Conservation (phyloP, 306 rosid species). For the Luffa acutangula region DNA sequence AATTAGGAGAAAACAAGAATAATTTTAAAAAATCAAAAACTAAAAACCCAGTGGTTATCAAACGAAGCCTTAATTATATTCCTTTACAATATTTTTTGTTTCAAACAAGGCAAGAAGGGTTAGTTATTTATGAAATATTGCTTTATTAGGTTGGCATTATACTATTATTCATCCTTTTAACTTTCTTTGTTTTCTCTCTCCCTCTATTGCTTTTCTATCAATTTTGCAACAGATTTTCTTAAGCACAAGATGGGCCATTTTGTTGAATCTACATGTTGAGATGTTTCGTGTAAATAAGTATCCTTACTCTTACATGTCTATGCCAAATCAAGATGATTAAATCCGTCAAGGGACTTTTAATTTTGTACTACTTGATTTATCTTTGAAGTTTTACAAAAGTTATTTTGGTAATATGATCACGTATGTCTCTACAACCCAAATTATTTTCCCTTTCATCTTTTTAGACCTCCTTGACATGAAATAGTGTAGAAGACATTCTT, state of each 20-base stretch:
- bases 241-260: conserved; percentile 97
- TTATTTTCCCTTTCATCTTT: conserved; percentile 4
- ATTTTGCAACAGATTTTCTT: conserved; percentile 64
- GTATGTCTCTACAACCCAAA: not conserved
- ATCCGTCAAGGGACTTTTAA: not conserved
- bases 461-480: conserved; percentile 58
- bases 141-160: not conserved
- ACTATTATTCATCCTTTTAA: not conserved
- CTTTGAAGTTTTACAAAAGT: not conserved
- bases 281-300: conserved; percentile 99
- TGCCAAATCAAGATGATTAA: not conserved
- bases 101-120: not conserved
- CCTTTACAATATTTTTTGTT: not conserved
- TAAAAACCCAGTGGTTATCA: no score
- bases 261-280: conserved; percentile 95
- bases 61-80: no score
- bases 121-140: not conserved
- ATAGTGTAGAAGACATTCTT: conserved; percentile 94
- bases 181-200: not conserved
- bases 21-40: no score
- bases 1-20: no score
- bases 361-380: not conserved
- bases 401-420: not conserved
- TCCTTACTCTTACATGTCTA: conserved; percentile 31
- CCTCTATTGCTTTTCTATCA: not conserved